Evolutionary conservation across 257 asterid genomes (phyloP), one percentile per base, ranked within the genome.

Genomic region (Asclepias syriaca): DNA sequence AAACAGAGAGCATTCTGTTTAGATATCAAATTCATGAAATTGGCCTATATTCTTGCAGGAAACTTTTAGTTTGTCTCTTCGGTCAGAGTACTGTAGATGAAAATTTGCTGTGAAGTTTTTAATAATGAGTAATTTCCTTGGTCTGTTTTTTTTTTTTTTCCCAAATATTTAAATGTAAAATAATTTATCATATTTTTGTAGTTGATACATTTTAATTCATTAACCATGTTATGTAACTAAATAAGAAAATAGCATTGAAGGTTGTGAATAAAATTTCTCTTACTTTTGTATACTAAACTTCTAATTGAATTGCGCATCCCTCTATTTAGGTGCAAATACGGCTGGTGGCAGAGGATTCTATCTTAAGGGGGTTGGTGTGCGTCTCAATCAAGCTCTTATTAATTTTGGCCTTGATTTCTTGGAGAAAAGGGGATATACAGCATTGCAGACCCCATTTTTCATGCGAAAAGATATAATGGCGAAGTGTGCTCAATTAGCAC

Each of bases 321-420:
- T 63, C 73, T 73, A 32, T 67, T 45, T 70, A 91, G 97, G 97
- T 74, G 83, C 97, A 53, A 87, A 89, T 79, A 90, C 89, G 19
- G 98, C 97, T 19, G 98, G 97, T 79, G 96, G 94, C 66, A 82
- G 97, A 84, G 98, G 98, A 53, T 93, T 69, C 81, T 93, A 84
- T 82, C 87, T 93, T 72, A 89, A 84, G 76, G 98, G 93, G 48
- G 94, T 74, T 83, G 98, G 98, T 68, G 92, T 87, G 37, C 83
- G 83, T 73, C 96, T 93, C 50, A 90, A 89, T 80, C 96, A 86
- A 81, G 98, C 97, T 70, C 81, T 91, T 37, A 87, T 91, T 77
- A 87, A 87, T 77, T 93, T 88, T 68, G 96, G 83, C 65, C 88
- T 89, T 27, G 86, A 83, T 75, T 89, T 91, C 79, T 73, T 94